Percentiles rank a stretch among this genome's conserved stretches.
Evolutionary conservation across 306 rosid species (phyloP).

Genomic region (Cucumis melo): DNA sequence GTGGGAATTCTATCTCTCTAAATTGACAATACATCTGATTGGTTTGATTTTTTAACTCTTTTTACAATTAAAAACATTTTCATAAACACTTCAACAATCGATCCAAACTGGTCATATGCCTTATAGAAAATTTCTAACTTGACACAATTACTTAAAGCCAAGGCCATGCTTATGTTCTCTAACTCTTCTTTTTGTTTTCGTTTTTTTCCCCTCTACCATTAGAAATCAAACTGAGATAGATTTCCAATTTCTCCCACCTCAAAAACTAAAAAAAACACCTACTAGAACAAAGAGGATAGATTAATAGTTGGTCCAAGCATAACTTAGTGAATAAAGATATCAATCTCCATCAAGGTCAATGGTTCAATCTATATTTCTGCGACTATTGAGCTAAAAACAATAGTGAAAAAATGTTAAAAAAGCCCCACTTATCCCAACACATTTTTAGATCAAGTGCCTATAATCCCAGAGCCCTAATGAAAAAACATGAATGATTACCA

Average conservation of each 20-base stretch:
- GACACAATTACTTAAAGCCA: neutral
- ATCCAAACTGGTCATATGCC: too few species aligned
- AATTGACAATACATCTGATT: too few species aligned
- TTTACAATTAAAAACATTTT: too few species aligned
- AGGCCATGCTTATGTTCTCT: neutral
- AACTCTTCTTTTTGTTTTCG: neutral
- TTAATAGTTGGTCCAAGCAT: neutral
- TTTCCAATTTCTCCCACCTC: neutral
- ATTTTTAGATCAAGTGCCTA: neutral
- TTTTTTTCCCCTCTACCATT: neutral
- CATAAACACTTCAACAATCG: too few species aligned
- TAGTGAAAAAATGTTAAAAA: neutral
- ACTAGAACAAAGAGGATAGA: neutral
- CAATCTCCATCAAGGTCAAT: too few species aligned
- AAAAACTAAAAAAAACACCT: neutral
- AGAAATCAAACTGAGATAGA: neutral
- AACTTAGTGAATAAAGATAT: too few species aligned
- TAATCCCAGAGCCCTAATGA: neutral
- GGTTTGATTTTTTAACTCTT: too few species aligned
- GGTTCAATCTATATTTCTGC: too few species aligned
- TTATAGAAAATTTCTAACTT: neutral
- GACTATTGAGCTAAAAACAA: too few species aligned
- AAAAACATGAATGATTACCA: neutral
- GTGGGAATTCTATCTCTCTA: too few species aligned
- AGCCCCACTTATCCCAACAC: neutral